A percentile compares a stretch with the other conserved stretches of the same genome.
These are phyloP conservation scores for Purshia tridentata DNA, from an alignment of 306 rosid genomes.

Conservation along the genomic window DNA sequence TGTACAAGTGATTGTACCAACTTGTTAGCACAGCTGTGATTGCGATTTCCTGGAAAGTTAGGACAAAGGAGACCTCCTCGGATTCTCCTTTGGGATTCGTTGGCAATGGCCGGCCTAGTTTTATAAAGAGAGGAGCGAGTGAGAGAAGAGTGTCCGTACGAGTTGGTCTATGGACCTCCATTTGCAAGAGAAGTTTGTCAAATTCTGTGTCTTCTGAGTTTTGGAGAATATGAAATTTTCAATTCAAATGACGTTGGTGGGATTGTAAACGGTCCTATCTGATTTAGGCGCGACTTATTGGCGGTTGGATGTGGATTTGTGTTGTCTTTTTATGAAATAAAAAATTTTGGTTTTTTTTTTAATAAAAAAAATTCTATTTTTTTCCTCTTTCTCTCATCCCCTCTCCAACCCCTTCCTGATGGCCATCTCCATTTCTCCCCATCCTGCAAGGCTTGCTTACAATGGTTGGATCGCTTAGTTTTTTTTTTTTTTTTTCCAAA, in stretches of 20 bases:
- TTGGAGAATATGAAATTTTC: neutral
- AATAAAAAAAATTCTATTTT: too few relatives aligned
- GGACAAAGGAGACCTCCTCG: conserved; percentile 26
- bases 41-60: neutral
- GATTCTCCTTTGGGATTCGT: conserved; percentile 12
- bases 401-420: too few relatives aligned
- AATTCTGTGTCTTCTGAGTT: neutral
- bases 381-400: too few relatives aligned
- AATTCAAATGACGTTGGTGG: neutral
- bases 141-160: neutral
- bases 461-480: too few relatives aligned
- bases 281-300: neutral
- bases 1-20: too few relatives aligned
- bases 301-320: neutral
- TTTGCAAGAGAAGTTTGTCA: neutral
- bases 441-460: too few relatives aligned
- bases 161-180: neutral
- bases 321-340: too few relatives aligned
- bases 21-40: neutral
- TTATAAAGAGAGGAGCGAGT: neutral
- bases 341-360: too few relatives aligned
- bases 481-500: too few relatives aligned
- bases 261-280: neutral
- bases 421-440: too few relatives aligned
- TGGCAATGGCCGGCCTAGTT: conserved; percentile 17